Evolutionary conservation across 495 filamentous ascomycete species (phyloP).

Genomic region (Cercophora scortea): DNA sequence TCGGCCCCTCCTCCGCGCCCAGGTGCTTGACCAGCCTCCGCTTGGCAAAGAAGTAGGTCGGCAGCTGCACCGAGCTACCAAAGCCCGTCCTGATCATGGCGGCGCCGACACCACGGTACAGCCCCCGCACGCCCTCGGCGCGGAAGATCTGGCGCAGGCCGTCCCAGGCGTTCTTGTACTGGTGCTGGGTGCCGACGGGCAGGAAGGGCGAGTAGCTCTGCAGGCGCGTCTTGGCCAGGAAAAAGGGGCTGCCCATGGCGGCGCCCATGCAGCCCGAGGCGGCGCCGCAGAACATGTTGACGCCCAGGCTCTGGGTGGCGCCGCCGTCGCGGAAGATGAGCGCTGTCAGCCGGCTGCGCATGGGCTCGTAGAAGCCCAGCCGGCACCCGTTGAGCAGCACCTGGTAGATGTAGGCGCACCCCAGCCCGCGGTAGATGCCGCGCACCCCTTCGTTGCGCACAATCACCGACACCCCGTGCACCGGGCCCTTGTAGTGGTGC

Average conservation of each 20-base stretch:
- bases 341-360: conserved; percentile 59
- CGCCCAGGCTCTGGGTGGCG: conserved; percentile 64
- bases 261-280: conserved; percentile 84
- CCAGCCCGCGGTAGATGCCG: conserved; percentile 83
- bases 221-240: conserved; percentile 94
- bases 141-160: conserved; percentile 71
- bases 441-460: conserved; percentile 80
- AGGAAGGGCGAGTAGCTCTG: conserved; percentile 93
- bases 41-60: conserved; percentile 98
- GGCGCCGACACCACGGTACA: conserved; percentile 84
- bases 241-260: conserved; percentile 87
- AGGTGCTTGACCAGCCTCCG: conserved; percentile 68
- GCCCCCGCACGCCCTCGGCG: conserved; percentile 66
- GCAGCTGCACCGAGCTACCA: conserved; percentile 88
- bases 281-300: conserved; percentile 91
- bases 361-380: conserved; percentile 94
- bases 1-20: conserved; percentile 85
- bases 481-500: conserved; percentile 82
- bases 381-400: conserved; percentile 94
- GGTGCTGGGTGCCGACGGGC: conserved; percentile 92
- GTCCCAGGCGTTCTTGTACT: conserved; percentile 79
- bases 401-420: conserved; percentile 94
- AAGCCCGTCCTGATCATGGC: conserved; percentile 98
- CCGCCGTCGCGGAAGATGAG: conserved; percentile 60
- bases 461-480: conserved; percentile 89